A percentile compares a stretch with the other conserved stretches of the same genome.
Conservation (phyloP, 148 eudicot species). For the Rhododendron ferrugineum region DNA sequence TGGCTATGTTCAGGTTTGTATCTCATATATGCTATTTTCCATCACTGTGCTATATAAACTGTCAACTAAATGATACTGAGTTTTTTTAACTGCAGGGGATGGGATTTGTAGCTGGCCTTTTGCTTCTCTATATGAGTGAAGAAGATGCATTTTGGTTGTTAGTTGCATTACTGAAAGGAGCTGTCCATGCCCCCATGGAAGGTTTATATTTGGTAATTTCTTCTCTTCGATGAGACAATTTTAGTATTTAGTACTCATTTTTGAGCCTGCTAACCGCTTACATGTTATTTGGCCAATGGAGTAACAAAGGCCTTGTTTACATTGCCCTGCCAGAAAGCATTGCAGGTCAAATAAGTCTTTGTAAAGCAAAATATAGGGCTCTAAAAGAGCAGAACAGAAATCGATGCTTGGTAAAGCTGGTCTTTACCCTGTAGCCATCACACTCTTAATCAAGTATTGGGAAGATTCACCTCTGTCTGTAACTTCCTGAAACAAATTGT, state of each 20-base stretch:
- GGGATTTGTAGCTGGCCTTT: conserved; percentile 94
- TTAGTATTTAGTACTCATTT: background rate
- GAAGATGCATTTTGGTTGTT: conserved; percentile 99
- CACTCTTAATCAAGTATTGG: background rate
- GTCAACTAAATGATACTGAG: background rate
- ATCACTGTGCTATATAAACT: background rate
- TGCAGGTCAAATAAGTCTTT: background rate
- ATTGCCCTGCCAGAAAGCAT: background rate
- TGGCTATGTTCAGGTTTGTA: conserved; percentile 95
- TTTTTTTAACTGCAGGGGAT: conserved; percentile 63
- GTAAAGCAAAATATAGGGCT: background rate
- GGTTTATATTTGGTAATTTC: conserved; percentile 79
- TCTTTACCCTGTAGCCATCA: background rate
- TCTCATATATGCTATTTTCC: background rate
- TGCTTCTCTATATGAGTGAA: conserved; percentile 98
- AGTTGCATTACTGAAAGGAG: conserved; percentile 94
- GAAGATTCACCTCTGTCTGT: background rate
- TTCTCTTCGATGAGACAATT: background rate
- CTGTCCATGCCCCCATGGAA: conserved; percentile 98
- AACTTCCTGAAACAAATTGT: background rate
- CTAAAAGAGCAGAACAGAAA: background rate
- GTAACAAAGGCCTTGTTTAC: background rate
- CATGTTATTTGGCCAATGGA: background rate
- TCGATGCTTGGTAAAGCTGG: background rate
- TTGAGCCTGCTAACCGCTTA: background rate